Evolutionary conservation across 331 rosid species (phyloP).

Genomic region (Cucumis variabilis): DNA sequence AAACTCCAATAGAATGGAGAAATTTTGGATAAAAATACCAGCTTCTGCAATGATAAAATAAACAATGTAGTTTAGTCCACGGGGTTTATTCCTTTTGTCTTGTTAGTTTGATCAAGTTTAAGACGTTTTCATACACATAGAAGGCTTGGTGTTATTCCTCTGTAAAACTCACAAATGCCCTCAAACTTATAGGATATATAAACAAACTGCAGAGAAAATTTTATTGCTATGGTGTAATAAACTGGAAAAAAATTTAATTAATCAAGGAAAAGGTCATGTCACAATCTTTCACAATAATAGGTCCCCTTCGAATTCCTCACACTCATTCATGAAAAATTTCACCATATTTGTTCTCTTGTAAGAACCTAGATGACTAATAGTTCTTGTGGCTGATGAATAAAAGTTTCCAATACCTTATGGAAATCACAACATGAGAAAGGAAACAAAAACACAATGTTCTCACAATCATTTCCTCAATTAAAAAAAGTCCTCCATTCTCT

Average conservation of each 20-base stretch:
- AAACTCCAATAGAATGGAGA: neutral
- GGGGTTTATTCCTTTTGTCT: slow-evolving; percentile 52
- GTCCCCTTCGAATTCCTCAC: neutral
- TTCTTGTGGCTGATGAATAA: too few relatives aligned
- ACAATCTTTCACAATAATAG: neutral
- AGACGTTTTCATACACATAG: slow-evolving; percentile 79
- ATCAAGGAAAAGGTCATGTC: neutral
- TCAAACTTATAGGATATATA: slow-evolving; percentile 60
- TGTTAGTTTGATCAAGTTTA: slow-evolving; percentile 58
- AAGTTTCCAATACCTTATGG: neutral
- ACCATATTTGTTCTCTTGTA: too few relatives aligned
- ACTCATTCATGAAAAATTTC: slow-evolving; percentile 11
- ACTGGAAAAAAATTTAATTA: neutral
- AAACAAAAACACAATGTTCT: neutral
- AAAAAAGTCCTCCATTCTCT: neutral
- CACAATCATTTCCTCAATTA: neutral
- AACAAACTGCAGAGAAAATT: neutral
- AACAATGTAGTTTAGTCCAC: neutral
- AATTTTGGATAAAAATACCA: neutral
- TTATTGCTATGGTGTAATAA: neutral
- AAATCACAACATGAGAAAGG: neutral
- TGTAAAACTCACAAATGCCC: too few relatives aligned
- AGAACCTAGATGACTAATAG: too few relatives aligned
- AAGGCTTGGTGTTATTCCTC: slow-evolving; percentile 83
- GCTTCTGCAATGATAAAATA: neutral